Conservation (phyloP, 1,139 yeast species). For the Geotrichum reessii region DNA sequence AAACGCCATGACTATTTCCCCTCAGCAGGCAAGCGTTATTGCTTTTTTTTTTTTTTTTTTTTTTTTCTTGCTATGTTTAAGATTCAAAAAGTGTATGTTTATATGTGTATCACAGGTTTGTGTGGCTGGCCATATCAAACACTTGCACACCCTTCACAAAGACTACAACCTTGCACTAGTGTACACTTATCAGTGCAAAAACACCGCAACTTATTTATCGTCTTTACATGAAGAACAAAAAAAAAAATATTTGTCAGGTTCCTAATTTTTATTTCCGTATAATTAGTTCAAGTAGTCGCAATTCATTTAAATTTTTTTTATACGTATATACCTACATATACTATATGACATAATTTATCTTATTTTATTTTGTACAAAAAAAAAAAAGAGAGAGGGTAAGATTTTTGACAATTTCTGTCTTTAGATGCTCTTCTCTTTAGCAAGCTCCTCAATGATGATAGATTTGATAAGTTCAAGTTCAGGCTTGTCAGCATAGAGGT, state of each 20-base stretch:
- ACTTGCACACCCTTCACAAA: no score
- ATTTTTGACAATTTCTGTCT: neutral
- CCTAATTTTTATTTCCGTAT: no score
- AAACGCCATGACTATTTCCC: neutral
- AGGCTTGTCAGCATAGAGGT: constrained; percentile 67
- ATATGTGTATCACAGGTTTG: neutral
- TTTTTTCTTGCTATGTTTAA: neutral
- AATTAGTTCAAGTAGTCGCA: no score
- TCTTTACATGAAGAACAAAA: no score
- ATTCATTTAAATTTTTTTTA: neutral
- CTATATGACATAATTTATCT: neutral
- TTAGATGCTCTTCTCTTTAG: constrained; percentile 38
- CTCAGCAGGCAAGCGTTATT: neutral
- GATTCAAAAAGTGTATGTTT: neutral
- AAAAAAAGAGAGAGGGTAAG: neutral
- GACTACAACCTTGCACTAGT: no score
- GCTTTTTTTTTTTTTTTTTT: neutral
- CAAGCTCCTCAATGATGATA: constrained; percentile 65
- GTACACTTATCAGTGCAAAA: no score
- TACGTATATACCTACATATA: no score
- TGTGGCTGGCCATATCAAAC: neutral
- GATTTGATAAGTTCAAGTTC: constrained; percentile 67
- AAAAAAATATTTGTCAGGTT: no score
- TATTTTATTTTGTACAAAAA: neutral
- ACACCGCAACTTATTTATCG: no score